Base-by-base conservation (phyloP, 148 eudicot species). In the Diospyros kaki region DNA sequence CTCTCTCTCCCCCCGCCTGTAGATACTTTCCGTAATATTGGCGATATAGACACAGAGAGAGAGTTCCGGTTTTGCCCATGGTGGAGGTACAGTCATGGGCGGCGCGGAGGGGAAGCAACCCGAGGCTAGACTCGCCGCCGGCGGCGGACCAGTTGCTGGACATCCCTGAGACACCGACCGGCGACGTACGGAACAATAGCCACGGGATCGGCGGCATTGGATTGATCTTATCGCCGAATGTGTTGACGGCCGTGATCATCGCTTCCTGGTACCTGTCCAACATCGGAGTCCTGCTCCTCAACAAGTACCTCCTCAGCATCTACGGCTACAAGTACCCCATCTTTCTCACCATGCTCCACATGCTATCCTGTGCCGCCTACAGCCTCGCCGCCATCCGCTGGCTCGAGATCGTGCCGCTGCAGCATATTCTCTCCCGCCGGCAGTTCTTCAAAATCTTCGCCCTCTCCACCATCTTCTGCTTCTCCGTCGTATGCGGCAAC, bases 401-500 rank as follows among this genome's bases (percentile, higher is more conserved):
- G 76, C 87, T 90, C 6, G 75, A 81, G 1, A 51, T 90, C 1
- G 89, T 84, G 3, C 94, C 90, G 1, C 50, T 82, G 1, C 91
- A 90, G 69, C 78, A 76, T 3, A 80, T 90, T 38, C 84, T 83
- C 2, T 84, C 89, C 2, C 79, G 87, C 9, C 75, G 68, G 0
- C 91, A 90, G 70, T 77, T 88, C 9, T 66, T 90, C 54, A 88
- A 88, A 69, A 88, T 90, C 64, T 40, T 86, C 43, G 77, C 85
- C 11, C 75, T 90, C 18, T 81, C 87, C 13, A 5, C 72, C 6
- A 86, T 90, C 39, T 90, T 90, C 76, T 90, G 86, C 69, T 83
- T 86, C 79, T 90, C 94, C 13, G 94, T 90, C 40, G 94, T 90
- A 0, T 88, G 91, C 55, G 91, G 91, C 0, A 90, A 90, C 45